Evolutionary conservation across 306 rosid species (phyloP), one percentile per base, ranked within the genome.

Genomic region (Oxytropis ochrocephala): DNA sequence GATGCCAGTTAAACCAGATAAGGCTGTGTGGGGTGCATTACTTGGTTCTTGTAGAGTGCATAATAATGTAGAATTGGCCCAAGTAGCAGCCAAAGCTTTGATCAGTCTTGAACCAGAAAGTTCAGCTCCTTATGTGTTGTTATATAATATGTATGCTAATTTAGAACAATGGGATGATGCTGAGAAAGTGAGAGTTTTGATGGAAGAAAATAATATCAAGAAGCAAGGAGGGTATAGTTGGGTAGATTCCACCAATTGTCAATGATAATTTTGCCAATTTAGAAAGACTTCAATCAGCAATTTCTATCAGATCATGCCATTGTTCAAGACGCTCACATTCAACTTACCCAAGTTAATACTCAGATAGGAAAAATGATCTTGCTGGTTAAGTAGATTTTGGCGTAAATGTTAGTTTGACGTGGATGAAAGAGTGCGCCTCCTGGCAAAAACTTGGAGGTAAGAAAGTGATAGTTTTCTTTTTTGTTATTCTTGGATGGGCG

Each of bases 1-100:
- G 52, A 82, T 82, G 83, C 78, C 86, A 9, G 46, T 65, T 46
- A 73, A 75, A 78, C 83, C 86, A 4, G 86, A 82, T 75, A 75
- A 78, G 61, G 79, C 83, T 30, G 86, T 82, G 5, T 82, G 86
- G 86, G 83, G 86, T 53, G 83, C 86, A 47, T 52, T 82, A 33
- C 73, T 82, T n/a, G 80, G 86, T 63, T 76, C 66, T 66, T 82
- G 86, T 60, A 82, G 83, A 70, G 70, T 82, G 49, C 83, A 82
- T 75, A 71, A 61, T 72, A 78, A 78, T 46, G 83, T 70, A 75
- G 81, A 75, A 32, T 66, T 82, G 53, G 86, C 81, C 49, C 54
- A 59, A 46, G 61, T 66, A 29, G 86, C 83, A 30, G 83, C 83
- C 35, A 70, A 82, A 39, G 79, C 86, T 65, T 82, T 82, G 76